Evolutionary conservation across 139 green algal genomes (phyloP), one percentile per base, ranked within the genome.

Genomic region (Marvania coccoides): DNA sequence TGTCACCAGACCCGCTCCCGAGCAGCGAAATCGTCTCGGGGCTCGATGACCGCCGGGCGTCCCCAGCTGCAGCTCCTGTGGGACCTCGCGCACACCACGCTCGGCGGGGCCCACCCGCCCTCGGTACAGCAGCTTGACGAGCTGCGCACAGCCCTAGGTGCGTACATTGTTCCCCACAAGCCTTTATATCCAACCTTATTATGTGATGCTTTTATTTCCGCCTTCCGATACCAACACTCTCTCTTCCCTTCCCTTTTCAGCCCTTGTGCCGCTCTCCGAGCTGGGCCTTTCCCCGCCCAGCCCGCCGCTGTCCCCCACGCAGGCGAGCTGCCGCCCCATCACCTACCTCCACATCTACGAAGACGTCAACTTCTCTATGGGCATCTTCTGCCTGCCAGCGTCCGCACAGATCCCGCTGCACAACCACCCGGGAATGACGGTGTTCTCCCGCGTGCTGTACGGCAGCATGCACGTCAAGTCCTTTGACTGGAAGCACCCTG

Each of bases 331-430:
- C 19, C 13, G 40, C 40, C 51, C 74, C 54, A 89, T 96, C 61
- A 93, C 82, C 26, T 97, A 97, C 66, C 72, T 94, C 23, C 74
- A 89, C 40, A 85, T 97, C 6, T 79, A 88, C 66, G 91, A 97
- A 71, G 85, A 90, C 58, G 19, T 31, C 0, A 38, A 66, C 15
- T 66, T 97, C 34, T 87, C 83, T 2, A 68, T 96, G 30, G 91
- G 91, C 34, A 90, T 97, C 24, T 97, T 97, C 58, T 90, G 83
- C 63, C 65, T 97, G 30, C 85, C 87, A 0, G 33, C 58, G 6
- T 56, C 70, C 1, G 75, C 85, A 0, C 45, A 40, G 14, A 92
- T 97, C 34, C 91, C 91, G 35, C 76, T 97, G 58, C 91, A 96
- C 72, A 84, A 97, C 67, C 90, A 96, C 62, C 90, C 90, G 9